A percentile compares a stretch with the other conserved stretches of the same genome.
Conservation (phyloP, 257 asterid genomes). For the Salvia hispanica region DNA sequence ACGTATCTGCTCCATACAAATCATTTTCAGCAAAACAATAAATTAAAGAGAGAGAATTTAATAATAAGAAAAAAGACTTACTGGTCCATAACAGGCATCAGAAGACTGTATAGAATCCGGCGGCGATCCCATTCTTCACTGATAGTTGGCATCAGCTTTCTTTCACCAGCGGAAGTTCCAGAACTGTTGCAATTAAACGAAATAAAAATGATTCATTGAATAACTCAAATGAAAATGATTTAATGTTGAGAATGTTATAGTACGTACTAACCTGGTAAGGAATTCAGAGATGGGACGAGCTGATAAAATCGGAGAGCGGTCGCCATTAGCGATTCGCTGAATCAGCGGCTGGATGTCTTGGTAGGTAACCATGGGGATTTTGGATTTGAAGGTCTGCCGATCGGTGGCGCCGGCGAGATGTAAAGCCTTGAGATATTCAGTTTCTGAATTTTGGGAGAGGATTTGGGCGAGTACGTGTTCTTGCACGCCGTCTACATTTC, state of each 20-base stretch:
- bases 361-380: slow-evolving; percentile 27
- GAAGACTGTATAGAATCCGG: slow-evolving; percentile 43
- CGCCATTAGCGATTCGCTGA: slow-evolving; percentile 40
- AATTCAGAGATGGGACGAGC: slow-evolving; percentile 45
- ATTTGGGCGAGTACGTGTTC: slow-evolving; percentile 33
- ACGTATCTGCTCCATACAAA: slow-evolving; percentile 35
- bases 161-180: slow-evolving; percentile 53
- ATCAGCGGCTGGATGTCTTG: slow-evolving; percentile 34
- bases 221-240: too few species aligned
- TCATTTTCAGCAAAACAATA: too few species aligned
- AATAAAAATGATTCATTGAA: too few species aligned
- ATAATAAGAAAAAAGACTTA: slow-evolving; percentile 25
- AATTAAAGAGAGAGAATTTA: too few species aligned
- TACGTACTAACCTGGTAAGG: slow-evolving; percentile 49
- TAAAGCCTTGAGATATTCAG: slow-evolving; percentile 37
- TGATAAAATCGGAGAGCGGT: slow-evolving; percentile 45
- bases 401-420: slow-evolving; percentile 22
- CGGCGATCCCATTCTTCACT: slow-evolving; percentile 46
- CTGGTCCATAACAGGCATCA: slow-evolving; percentile 47
- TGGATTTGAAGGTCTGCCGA: slow-evolving; percentile 19
- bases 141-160: slow-evolving; percentile 47
- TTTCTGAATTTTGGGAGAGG: slow-evolving; percentile 37
- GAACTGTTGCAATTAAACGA: slow-evolving; percentile 27
- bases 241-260: too few species aligned
- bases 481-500: slow-evolving; percentile 36